Evolutionary conservation across 768 basidiomycete species (phyloP).

Genomic region (Leucosporidium scottii): DNA sequence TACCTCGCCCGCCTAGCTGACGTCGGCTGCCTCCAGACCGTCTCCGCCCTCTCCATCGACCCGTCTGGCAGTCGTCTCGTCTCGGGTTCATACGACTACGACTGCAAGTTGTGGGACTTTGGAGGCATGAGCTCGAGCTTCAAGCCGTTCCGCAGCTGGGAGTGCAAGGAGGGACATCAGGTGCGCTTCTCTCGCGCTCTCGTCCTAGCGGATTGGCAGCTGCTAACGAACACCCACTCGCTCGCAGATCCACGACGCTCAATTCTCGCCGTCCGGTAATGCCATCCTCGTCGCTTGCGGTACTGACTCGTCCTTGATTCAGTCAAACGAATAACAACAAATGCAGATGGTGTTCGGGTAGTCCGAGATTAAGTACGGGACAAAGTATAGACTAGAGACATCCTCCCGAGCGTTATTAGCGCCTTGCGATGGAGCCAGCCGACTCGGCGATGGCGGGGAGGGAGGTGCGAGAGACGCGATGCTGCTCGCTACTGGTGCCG

Average conservation of each 20-base stretch:
- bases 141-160: constrained; percentile 95
- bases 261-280: constrained; percentile 80
- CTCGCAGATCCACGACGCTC: constrained; percentile 75
- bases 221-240: neutral
- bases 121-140: constrained; percentile 82
- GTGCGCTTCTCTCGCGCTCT: constrained; percentile 6
- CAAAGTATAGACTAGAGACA: too few relatives aligned
- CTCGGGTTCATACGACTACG: constrained; percentile 93
- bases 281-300: constrained; percentile 82
- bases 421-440: too few relatives aligned
- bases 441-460: too few relatives aligned
- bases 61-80: constrained; percentile 86
- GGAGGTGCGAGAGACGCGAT: too few relatives aligned
- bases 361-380: too few relatives aligned
- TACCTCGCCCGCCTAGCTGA: neutral
- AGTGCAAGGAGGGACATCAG: constrained; percentile 49
- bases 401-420: too few relatives aligned
- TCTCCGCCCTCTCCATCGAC: constrained; percentile 85
- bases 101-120: constrained; percentile 98
- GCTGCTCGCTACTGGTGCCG: too few relatives aligned
- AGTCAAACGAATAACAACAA: too few relatives aligned
- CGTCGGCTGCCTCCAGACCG: constrained; percentile 47
- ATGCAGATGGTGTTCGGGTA: too few relatives aligned
- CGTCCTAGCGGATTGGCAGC: neutral
- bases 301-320: constrained; percentile 45